These are phyloP conservation scores for Candida labiduridarum DNA, from an alignment of 1,139 yeast genomes.

Conservation along the genomic window DNA sequence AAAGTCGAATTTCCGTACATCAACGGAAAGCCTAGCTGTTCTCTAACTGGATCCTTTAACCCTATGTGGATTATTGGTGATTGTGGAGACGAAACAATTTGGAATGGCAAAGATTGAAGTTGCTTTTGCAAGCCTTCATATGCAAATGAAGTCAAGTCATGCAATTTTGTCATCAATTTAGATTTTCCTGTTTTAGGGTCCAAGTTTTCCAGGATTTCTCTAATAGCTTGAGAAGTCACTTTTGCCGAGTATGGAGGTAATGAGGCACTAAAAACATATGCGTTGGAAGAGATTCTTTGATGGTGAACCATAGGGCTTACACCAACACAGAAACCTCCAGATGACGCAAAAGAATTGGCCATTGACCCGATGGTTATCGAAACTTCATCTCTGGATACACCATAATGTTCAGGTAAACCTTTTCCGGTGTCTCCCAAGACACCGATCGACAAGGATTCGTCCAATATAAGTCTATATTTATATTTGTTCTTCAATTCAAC, in stretches of 20 bases:
- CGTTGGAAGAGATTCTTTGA: constrained; percentile 75
- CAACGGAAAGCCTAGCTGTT: constrained; percentile 44
- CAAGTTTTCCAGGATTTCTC: constrained; percentile 31
- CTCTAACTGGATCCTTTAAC: constrained; percentile 47
- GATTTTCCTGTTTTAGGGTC: constrained; percentile 39
- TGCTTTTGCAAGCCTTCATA: constrained; percentile 20
- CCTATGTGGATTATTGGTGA: constrained; percentile 73
- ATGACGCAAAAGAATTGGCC: constrained; percentile 81
- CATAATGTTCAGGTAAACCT: constrained; percentile 76
- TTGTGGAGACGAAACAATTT: constrained; percentile 56
- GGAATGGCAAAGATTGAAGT: constrained; percentile 35
- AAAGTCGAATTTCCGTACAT: constrained; percentile 48
- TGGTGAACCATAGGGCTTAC: constrained; percentile 82
- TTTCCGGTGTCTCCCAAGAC: constrained; percentile 83
- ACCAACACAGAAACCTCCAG: constrained; percentile 96
- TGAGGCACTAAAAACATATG: constrained; percentile 93
- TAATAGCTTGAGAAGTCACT: constrained; percentile 65
- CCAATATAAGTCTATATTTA: constrained; percentile 84
- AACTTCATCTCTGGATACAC: constrained; percentile 64
- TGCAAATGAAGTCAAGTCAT: constrained; percentile 23
- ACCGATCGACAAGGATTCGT: constrained; percentile 87
- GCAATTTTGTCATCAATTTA: constrained; percentile 29
- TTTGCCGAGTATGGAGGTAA: constrained; percentile 90
- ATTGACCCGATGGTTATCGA: constrained; percentile 88
- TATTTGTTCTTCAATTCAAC: constrained; percentile 76